Base-by-base conservation (phyloP, 2,329 filamentous ascomycete genomes). In the Aspergillus niger region DNA sequence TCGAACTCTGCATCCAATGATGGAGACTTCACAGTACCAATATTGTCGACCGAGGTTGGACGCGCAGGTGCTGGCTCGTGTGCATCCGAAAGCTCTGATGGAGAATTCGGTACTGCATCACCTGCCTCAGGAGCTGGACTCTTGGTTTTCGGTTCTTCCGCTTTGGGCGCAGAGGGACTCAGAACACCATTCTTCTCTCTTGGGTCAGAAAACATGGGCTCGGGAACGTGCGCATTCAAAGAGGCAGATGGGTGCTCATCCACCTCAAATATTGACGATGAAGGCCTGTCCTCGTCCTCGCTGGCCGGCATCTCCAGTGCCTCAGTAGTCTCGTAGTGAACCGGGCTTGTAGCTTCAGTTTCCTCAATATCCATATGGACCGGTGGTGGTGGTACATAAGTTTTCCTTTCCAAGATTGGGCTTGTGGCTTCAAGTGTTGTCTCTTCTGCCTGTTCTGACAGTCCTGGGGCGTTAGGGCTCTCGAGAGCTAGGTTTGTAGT, bases 51-150 rank as follows among this genome's bases (percentile, higher is more conserved):
- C 13, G 24, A 6, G 8, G 17, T 28, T 11, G 26, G 17, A 7
- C 30, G 15, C 32, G 24, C 30, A 28, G 47, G n/a, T 49, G 15
- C 26, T 30, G 47, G 32, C 3, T 38, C 48, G 10, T 62, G 56
- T 13, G 43, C 22, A 20, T 62, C 58, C 13, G 51, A 52, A 15
- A 62, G 58, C 38, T 58, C 63, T 41, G 48, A n/a, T 32, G 26
- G n/a, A n/a, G 47, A 30, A 7, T 32, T 50, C 8, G 10, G 8
- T 11, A n/a, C 47, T 32, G 26, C 26, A 10, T 17, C 47, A 32
- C 30, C 15, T 3, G 10, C 47, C 26, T 32, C 47, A 30, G 47
- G 26, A 10, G 26, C 15, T 10, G 47, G 17, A 17, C 6, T n/a
- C 3, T 8, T 2, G 17, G 15, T 17, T 17, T 32, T 6, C 5